These are phyloP conservation scores for Zychaea mexicana DNA, from an alignment of 371 early-diverging fungal species.

Conservation along the genomic window DNA sequence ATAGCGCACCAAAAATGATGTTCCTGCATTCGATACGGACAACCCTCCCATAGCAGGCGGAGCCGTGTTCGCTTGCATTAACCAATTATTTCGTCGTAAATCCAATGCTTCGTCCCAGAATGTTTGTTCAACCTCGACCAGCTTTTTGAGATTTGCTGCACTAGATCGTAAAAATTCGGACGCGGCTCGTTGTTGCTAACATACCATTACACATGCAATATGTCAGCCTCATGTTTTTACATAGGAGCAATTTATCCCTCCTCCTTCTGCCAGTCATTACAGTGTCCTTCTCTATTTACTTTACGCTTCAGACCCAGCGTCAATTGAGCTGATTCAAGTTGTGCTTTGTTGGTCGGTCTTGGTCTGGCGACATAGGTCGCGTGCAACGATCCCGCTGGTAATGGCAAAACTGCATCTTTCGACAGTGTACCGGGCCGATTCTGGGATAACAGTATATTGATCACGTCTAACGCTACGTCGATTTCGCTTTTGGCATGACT, in stretches of 20 bases:
- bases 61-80: conserved; percentile 54
- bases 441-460: conserved; percentile 63
- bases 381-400: conserved; percentile 57
- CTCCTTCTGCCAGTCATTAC: background rate
- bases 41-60: conserved; percentile 8
- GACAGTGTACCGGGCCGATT: conserved; percentile 35
- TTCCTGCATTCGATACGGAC: conserved; percentile 8
- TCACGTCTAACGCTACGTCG: conserved; percentile 74
- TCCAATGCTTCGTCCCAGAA: conserved; percentile 74
- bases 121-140: conserved; percentile 60
- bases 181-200: conserved; percentile 63
- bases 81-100: conserved; percentile 67
- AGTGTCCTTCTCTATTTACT: conserved; percentile 17
- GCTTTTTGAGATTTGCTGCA: conserved; percentile 45
- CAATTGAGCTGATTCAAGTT: conserved; percentile 59
- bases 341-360: conserved; percentile 45
- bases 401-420: conserved; percentile 29
- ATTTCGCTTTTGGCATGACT: conserved; percentile 76
- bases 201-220: background rate
- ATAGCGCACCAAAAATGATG: conserved; percentile 53
- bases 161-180: conserved; percentile 58
- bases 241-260: background rate
- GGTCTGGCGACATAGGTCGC: conserved; percentile 60
- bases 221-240: too few relatives aligned
- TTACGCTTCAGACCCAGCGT: conserved; percentile 70